These are phyloP conservation scores for Fusarium burgessii DNA, from an alignment of 2,329 filamentous ascomycete species.

Conservation along the genomic window DNA sequence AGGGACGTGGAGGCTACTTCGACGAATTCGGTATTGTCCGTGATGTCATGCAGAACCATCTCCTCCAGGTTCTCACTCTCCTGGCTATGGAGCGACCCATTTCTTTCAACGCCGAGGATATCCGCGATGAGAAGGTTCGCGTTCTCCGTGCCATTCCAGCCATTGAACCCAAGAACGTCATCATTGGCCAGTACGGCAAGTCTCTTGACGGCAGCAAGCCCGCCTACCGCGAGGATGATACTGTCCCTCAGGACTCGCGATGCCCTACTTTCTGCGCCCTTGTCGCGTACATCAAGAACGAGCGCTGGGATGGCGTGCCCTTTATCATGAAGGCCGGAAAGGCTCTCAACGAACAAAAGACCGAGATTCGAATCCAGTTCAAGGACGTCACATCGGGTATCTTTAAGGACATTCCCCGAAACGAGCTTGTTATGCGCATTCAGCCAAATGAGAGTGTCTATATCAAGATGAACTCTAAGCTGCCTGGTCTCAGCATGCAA, in stretches of 20 bases:
- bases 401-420: slow-evolving; percentile 99
- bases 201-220: slow-evolving; percentile 97
- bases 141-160: slow-evolving; percentile 92
- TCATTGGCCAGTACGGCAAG: slow-evolving; percentile 98
- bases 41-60: slow-evolving; percentile 99
- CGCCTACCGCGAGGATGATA: slow-evolving; percentile 98
- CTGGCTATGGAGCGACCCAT: slow-evolving; percentile 98
- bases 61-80: slow-evolving; percentile 95
- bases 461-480: slow-evolving; percentile 99
- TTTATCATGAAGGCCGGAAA: slow-evolving; percentile 99
- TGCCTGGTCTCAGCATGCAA: slow-evolving; percentile 98
- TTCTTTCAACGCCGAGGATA: slow-evolving; percentile 97
- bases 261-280: slow-evolving; percentile 98
- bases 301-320: slow-evolving; percentile 98
- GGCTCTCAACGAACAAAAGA: slow-evolving; percentile 99
- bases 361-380: slow-evolving; percentile 98
- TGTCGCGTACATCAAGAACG: slow-evolving; percentile 99
- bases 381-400: slow-evolving; percentile 99
- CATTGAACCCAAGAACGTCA: slow-evolving; percentile 99
- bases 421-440: slow-evolving; percentile 98
- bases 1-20: slow-evolving; percentile 97
- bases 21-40: slow-evolving; percentile 99
- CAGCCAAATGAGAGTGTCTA: slow-evolving; percentile 99
- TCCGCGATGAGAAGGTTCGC: slow-evolving; percentile 98
- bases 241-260: slow-evolving; percentile 94